Evolutionary conservation across 768 basidiomycete species (phyloP), one percentile per base, ranked within the genome.

Genomic region (Grammothele lineata): DNA sequence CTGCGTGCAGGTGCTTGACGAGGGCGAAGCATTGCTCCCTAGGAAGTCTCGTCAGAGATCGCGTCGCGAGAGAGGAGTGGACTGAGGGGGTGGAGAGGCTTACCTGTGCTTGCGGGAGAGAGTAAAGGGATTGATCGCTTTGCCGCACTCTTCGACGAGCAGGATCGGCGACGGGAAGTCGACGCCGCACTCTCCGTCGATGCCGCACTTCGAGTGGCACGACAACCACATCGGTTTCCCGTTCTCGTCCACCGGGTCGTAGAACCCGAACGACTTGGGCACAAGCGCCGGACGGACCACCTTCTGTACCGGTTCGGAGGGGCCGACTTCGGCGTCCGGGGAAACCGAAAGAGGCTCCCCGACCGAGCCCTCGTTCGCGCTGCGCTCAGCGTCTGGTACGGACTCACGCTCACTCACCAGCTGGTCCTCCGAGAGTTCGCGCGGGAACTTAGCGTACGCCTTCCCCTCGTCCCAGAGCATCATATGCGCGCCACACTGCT

Each of bases 261-360:
- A 85, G 58, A 77, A 80, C 2, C 84, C 83, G 52, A 78, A 85
- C 60, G 76, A 85, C 57, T 82, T 80, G 0, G 83, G 83, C 3
- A 80, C 75, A 35, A 83, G 40, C 0, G 83, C 70, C 5, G 68
- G 42, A 11, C 12, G 10, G 12, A 15, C 14, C 6, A 17, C 5
- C 2, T 15, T 8, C 3, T 26, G 10, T 22, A 6, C 7, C 23
- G 21, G 14, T 6, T 12, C 9, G 14, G 14, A 22, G n/a, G 24
- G 23, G 23, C 21, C 21, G 8, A 30, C 27, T 7, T 7, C 14
- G 8, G 7, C 27, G 8, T 30, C 27, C 14, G 8, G 8, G 27
- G 27, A 30, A 14, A 14, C 8, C 7, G 27, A 7, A 14, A 14
- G 8, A 30, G 27, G 27, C 8, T 14, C 27, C 27, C 27, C n/a